phyloP scores from a whole-genome alignment of 2,329 filamentous ascomycete species.

The Acrocalymma vagum region DNA sequence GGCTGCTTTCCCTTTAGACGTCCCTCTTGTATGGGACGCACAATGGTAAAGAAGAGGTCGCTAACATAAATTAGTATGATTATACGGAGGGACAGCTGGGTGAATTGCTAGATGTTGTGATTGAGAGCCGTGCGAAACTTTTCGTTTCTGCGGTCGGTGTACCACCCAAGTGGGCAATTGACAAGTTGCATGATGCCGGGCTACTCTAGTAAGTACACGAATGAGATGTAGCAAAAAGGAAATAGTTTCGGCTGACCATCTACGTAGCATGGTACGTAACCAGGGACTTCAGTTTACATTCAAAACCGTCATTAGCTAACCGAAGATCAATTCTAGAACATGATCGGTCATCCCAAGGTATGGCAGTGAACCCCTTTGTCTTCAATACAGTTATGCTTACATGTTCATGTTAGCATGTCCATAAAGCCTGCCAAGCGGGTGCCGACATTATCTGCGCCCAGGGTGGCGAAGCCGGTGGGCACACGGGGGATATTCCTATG shows the following conservation, averaged over 20 bases:
- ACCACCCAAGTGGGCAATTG: slow-evolving; percentile 37
- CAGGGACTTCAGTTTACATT: no score
- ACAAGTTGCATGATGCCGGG: slow-evolving; percentile 38
- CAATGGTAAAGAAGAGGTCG: not conserved
- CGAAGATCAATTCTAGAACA: slow-evolving; percentile 16
- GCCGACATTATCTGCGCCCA: slow-evolving; percentile 39
- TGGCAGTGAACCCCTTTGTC: not conserved
- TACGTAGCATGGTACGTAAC: slow-evolving; percentile 6
- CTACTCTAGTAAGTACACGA: slow-evolving; percentile 29
- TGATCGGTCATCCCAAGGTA: slow-evolving; percentile 36
- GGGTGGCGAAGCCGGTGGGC: slow-evolving; percentile 39
- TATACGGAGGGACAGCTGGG: slow-evolving; percentile 42
- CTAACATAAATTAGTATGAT: slow-evolving; percentile 27
- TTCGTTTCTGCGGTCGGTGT: slow-evolving; percentile 47
- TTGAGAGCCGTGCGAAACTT: slow-evolving; percentile 41
- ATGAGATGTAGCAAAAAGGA: slow-evolving; percentile 1
- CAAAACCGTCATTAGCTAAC: no score
- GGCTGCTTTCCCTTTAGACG: slow-evolving; percentile 4
- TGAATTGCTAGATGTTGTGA: slow-evolving; percentile 43
- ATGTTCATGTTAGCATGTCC: slow-evolving; percentile 26
- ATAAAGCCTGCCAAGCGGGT: slow-evolving; percentile 36
- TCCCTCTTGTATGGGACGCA: no score
- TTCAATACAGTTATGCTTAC: not conserved
- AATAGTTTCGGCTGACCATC: no score
- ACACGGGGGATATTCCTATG: slow-evolving; percentile 40